phyloP scores from a whole-genome alignment of 257 asterid genomes.

The Euphrasia confusa region DNA sequence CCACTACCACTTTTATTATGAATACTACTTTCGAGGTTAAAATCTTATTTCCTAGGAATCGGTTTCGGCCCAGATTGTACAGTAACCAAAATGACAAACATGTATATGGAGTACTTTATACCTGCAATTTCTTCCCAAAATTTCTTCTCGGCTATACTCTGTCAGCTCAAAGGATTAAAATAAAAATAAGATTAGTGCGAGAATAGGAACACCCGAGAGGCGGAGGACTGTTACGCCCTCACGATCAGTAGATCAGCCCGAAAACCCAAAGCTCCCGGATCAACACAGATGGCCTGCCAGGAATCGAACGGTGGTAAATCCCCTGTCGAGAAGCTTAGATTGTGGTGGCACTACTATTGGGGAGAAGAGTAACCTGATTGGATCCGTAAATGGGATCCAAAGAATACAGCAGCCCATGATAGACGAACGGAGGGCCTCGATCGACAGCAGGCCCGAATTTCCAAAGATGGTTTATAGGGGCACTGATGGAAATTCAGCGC shows the following conservation, averaged over 20 bases:
- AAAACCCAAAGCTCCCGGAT: constrained; percentile 61
- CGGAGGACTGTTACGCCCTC: constrained; percentile 58
- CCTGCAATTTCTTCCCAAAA: constrained; percentile 94
- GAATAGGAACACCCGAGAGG: constrained; percentile 78
- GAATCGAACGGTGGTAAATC: constrained; percentile 39
- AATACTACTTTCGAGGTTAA: too few relatives aligned
- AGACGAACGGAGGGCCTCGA: constrained; percentile 68
- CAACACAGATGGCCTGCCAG: constrained; percentile 91
- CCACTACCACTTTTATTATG: too few relatives aligned
- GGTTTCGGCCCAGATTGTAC: constrained; percentile 32
- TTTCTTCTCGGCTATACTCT: constrained; percentile 94
- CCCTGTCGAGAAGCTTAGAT: constrained; percentile 65
- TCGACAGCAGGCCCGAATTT: constrained; percentile 55
- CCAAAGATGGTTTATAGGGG: constrained; percentile 35
- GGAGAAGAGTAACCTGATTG: constrained; percentile 47
- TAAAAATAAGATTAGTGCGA: too few relatives aligned
- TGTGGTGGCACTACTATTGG: constrained; percentile 36
- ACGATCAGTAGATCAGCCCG: constrained; percentile 69
- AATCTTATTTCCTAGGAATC: background rate
- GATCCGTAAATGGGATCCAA: constrained; percentile 52
- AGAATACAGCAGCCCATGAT: constrained; percentile 53
- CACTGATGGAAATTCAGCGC: constrained; percentile 43
- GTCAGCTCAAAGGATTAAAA: constrained; percentile 98
- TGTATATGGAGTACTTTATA: constrained; percentile 86
- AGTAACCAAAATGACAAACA: constrained; percentile 38